Conservation (phyloP, 2,329 filamentous ascomycete genomes). For the Coleophoma crateriformis region DNA sequence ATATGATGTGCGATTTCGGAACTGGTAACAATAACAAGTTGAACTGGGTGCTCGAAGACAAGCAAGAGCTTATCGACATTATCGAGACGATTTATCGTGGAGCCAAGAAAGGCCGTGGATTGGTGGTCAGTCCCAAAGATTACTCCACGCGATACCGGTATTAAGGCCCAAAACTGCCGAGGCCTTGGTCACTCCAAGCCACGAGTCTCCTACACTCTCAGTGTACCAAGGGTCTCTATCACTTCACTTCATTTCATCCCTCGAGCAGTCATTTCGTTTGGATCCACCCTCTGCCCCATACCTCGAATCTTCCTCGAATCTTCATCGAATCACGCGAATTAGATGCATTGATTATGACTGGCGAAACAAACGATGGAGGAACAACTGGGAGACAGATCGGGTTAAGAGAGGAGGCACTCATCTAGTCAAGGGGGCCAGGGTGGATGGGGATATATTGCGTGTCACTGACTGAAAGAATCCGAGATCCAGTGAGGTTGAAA, state of each 20-base stretch:
- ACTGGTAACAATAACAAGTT: slow-evolving; percentile 99
- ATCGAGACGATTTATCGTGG: slow-evolving; percentile 96
- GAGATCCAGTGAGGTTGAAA: not conserved
- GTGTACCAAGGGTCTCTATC: not conserved
- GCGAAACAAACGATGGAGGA: not conserved
- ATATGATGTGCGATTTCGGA: slow-evolving; percentile 97
- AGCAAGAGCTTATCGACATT: slow-evolving; percentile 98
- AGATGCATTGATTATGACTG: not conserved
- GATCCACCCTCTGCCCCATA: too few relatives aligned
- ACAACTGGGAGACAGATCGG: not conserved
- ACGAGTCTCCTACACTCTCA: not conserved
- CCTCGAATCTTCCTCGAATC: not conserved
- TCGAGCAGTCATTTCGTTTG: not conserved
- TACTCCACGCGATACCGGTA: slow-evolving; percentile 68
- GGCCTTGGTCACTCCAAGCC: not conserved
- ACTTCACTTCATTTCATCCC: not conserved
- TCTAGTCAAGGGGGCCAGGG: not conserved
- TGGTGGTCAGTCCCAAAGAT: slow-evolving; percentile 93
- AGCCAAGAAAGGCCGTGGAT: slow-evolving; percentile 95
- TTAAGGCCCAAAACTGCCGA: slow-evolving; percentile 26
- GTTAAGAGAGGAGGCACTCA: not conserved
- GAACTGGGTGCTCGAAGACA: slow-evolving; percentile 94
- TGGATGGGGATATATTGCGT: not conserved
- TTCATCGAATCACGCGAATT: not conserved
- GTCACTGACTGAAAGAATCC: not conserved